Evolutionary conservation across 495 filamentous ascomycete genomes (phyloP).

Genomic region (Trichodelitschia bisporula): DNA sequence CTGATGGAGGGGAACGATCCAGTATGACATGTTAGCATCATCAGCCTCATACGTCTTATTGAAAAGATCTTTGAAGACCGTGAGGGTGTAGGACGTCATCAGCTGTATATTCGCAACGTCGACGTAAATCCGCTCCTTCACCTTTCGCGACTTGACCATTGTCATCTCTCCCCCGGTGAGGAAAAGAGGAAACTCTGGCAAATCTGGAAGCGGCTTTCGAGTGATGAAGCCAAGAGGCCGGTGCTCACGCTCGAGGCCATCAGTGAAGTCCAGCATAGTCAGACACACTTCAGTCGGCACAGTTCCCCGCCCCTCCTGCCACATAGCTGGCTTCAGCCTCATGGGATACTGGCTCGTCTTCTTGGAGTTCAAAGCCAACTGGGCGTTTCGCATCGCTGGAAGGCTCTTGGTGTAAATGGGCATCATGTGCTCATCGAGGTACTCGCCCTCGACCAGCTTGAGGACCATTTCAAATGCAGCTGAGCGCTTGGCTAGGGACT

Average conservation of each 20-base stretch:
- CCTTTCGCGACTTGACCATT: slow-evolving; percentile 22
- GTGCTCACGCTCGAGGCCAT: slow-evolving; percentile 32
- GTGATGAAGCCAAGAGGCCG: slow-evolving; percentile 50
- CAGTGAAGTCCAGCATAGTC: slow-evolving; percentile 34
- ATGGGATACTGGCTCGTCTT: slow-evolving; percentile 50
- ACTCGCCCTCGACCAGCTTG: slow-evolving; percentile 33
- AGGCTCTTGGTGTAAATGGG: slow-evolving; percentile 44
- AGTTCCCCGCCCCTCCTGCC: slow-evolving; percentile 29
- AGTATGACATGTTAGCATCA: slow-evolving; percentile 50
- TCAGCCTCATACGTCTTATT: slow-evolving; percentile 55
- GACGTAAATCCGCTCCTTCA: slow-evolving; percentile 19
- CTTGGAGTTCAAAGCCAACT: slow-evolving; percentile 57
- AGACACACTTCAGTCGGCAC: slow-evolving; percentile 33
- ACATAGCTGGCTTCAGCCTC: slow-evolving; percentile 55
- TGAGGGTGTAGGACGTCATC: slow-evolving; percentile 45
- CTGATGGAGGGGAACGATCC: slow-evolving; percentile 35
- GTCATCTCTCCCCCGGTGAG: slow-evolving; percentile 36
- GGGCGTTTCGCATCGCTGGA: slow-evolving; percentile 73
- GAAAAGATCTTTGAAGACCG: slow-evolving; percentile 66
- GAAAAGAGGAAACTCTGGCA: slow-evolving; percentile 48
- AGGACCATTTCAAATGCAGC: slow-evolving; percentile 76
- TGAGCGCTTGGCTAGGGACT: slow-evolving; percentile 62
- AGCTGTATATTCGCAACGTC: slow-evolving; percentile 17
- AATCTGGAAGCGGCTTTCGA: slow-evolving; percentile 31
- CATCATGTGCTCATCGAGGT: slow-evolving; percentile 48